Percentiles rank a stretch among this genome's conserved stretches.
Evolutionary conservation across 495 filamentous ascomycete species (phyloP).

Genomic region (Penicillium canescens): DNA sequence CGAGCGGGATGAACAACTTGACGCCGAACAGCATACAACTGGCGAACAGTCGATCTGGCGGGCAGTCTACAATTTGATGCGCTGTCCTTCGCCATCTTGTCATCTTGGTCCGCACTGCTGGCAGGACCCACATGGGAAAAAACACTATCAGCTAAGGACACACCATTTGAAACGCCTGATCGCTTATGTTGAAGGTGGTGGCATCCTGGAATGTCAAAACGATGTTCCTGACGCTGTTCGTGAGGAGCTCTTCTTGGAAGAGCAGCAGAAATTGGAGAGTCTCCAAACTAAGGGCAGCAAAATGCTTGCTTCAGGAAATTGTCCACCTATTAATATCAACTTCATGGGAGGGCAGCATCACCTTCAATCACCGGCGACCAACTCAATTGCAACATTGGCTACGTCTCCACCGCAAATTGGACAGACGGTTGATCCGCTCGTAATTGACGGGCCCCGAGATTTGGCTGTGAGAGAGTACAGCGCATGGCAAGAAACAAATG

Average conservation of each 20-base stretch:
- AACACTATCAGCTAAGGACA: slow-evolving; percentile 17
- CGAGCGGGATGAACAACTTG: slow-evolving; percentile 15
- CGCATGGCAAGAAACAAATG: slow-evolving; percentile 21
- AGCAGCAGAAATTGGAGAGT: slow-evolving; percentile 1
- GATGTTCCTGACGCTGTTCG: slow-evolving; percentile 14
- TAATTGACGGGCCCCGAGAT: slow-evolving; percentile 8
- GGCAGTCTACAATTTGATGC: slow-evolving; percentile 3
- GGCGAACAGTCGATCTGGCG: slow-evolving; percentile 9
- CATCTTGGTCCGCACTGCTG: slow-evolving; percentile 4
- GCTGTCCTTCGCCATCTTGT: background rate
- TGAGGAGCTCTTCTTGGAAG: slow-evolving; percentile 2
- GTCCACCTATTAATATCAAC: slow-evolving; percentile 1
- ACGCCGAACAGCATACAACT: slow-evolving; percentile 17
- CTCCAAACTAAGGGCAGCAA: background rate
- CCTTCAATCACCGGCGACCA: background rate
- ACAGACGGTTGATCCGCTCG: background rate
- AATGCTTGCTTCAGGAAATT: background rate
- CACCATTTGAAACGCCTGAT: slow-evolving; percentile 19
- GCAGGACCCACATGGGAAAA: slow-evolving; percentile 13
- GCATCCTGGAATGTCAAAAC: slow-evolving; percentile 11
- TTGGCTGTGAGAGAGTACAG: slow-evolving; percentile 16
- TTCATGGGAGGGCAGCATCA: slow-evolving; percentile 1
- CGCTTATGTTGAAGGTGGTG: slow-evolving; percentile 15
- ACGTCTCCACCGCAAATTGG: background rate
- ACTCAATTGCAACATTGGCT: background rate